Conservation (phyloP, 176 grass and related monocot species). For the Bromus sterilis region DNA sequence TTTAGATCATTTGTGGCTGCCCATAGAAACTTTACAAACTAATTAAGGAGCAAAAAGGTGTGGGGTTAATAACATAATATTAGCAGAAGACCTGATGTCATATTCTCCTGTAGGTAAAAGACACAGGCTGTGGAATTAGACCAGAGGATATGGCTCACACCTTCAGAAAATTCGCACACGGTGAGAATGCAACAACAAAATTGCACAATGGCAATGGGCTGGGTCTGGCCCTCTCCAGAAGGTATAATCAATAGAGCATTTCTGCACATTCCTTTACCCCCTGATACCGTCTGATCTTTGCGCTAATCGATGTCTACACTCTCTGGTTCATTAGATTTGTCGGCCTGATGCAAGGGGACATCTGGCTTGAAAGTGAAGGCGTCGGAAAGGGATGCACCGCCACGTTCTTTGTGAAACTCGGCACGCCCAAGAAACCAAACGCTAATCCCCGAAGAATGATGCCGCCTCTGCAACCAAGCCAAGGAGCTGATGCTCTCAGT, state of each 20-base stretch:
- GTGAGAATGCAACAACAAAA: slow-evolving; percentile 6
- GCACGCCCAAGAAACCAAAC: slow-evolving; percentile 30
- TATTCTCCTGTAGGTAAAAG: slow-evolving; percentile 54
- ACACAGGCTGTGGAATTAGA: slow-evolving; percentile 68
- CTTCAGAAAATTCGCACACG: slow-evolving; percentile 58
- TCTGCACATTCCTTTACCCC: not conserved
- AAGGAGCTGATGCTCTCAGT: not conserved
- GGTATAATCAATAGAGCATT: slow-evolving; percentile 33
- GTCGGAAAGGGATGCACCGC: slow-evolving; percentile 48
- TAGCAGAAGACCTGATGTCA: not conserved
- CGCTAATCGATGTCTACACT: not conserved
- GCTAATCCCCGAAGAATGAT: slow-evolving; percentile 14
- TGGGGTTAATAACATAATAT: not conserved
- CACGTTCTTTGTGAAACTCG: slow-evolving; percentile 53
- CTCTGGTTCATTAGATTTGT: slow-evolving; percentile 47
- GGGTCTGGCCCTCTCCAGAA: slow-evolving; percentile 78
- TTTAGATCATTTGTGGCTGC: not conserved
- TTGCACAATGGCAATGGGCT: slow-evolving; percentile 33
- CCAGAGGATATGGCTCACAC: slow-evolving; percentile 54
- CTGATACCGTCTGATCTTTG: not conserved
- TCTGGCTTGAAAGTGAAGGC: slow-evolving; percentile 68
- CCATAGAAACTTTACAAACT: not conserved
- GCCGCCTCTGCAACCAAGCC: not conserved
- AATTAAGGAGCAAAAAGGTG: not conserved
- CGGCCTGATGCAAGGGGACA: slow-evolving; percentile 57